Base-by-base conservation (phyloP, 1,284 basidiomycete species). In the Pseudomicrostroma phylloplanum region DNA sequence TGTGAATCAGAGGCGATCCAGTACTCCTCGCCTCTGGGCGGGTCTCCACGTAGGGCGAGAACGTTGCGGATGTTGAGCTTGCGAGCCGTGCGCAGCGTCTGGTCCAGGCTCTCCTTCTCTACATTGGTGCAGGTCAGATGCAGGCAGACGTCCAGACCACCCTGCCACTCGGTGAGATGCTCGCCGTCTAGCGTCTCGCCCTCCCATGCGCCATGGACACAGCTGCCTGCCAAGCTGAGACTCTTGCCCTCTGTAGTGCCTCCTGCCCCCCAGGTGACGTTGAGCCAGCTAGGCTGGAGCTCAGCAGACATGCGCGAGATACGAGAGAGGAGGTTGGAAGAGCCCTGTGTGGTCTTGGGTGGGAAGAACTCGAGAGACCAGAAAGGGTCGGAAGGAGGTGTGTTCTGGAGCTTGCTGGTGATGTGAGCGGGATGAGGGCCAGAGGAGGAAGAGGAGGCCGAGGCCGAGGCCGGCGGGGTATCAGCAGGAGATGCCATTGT, bases 91-190 rank as follows among this genome's bases (percentile, higher is more conserved):
- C 94, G 65, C 55, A 99, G 81, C 21, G 88, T 88, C 49, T 87
- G 84, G 78, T 96, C 91, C 6, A 99, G 61, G 21, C 63, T 67
- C 9, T 56, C 86, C 81, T 88, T 87, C 23, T 89, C 90, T 67
- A 88, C 85, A 80, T 98, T 98, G 21, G 96, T 98, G 82, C 96
- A 99, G 17, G 96, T 98, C 68, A 99, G 80, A 83, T 99, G 96
- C 72, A 99, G 82, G 65, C 97, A 86, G 23, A 36, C n/a, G 19
- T 56, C 55, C 11, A 25, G 7, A n/a, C 25, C 36, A 19, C 11
- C 36, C 17, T 25, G 17, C n/a, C 54, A 17, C 19, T 26, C 23
- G 7, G 23, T 4, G 19, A 56, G 17, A 1, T 4, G 21, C 30
- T 56, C 41, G 26, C 15, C 26, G 19, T 21, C 40, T 6, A 39